Conservation (phyloP, 352 stramenopile species). For the Pythium folliculosum region DNA sequence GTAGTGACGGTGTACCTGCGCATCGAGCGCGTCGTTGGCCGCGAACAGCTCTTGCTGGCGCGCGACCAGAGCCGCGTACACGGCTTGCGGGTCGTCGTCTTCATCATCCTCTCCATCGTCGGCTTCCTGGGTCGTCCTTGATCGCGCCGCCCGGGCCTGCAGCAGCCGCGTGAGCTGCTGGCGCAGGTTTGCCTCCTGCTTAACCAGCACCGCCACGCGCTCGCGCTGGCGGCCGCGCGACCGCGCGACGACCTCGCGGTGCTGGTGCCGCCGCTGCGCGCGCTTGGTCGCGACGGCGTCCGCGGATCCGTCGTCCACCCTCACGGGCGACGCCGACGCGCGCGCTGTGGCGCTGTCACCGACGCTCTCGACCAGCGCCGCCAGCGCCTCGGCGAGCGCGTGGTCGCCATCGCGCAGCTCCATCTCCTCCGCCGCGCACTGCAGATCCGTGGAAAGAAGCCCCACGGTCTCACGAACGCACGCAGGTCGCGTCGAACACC, state of each 20-base stretch:
- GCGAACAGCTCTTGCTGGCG: slow-evolving; percentile 2
- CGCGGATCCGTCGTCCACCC: background rate
- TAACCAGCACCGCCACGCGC: background rate
- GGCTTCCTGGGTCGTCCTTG: too few relatives aligned
- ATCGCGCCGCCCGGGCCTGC: too few relatives aligned
- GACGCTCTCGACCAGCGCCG: background rate
- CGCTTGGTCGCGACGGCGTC: background rate
- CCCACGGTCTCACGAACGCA: background rate
- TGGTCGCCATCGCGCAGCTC: too few relatives aligned
- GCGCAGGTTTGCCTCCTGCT: slow-evolving; percentile 4
- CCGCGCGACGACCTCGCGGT: slow-evolving; percentile 15
- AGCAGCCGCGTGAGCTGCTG: slow-evolving; percentile 10
- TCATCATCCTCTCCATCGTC: too few relatives aligned
- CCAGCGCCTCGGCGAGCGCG: background rate
- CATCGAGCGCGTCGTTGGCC: slow-evolving; percentile 10
- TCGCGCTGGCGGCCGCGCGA: slow-evolving; percentile 4
- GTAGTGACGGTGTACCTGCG: slow-evolving; percentile 8
- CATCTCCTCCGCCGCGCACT: too few relatives aligned
- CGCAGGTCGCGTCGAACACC: background rate
- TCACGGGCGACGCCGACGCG: background rate
- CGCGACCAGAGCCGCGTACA: slow-evolving; percentile 3
- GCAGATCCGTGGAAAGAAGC: background rate
- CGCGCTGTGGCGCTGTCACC: too few relatives aligned
- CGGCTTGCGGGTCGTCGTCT: background rate
- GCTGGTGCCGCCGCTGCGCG: background rate